Evolutionary conservation across 352 stramenopile species (phyloP).

Genomic region (Phytopythium mirpurense): DNA sequence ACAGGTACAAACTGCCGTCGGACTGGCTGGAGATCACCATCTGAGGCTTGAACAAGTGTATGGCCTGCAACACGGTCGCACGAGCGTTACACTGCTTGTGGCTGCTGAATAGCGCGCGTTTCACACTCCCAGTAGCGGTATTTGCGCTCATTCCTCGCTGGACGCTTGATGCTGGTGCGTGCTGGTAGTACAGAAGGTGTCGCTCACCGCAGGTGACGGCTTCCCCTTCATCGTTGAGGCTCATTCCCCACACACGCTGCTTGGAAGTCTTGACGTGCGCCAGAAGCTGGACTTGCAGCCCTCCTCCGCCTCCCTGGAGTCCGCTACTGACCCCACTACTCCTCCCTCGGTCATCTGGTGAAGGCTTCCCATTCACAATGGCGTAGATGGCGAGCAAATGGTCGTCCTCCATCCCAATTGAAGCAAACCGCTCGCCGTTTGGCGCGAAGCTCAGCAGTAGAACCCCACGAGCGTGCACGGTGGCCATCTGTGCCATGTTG

Average conservation of each 20-base stretch:
- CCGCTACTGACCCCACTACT: conserved; percentile 12
- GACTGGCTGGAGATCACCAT: conserved; percentile 57
- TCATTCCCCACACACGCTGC: conserved; percentile 50
- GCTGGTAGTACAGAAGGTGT: conserved; percentile 68
- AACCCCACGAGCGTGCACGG: conserved; percentile 56
- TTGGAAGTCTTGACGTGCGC: conserved; percentile 59
- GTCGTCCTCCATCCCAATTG: conserved; percentile 74
- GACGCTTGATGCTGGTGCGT: conserved; percentile 3
- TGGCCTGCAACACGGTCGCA: conserved; percentile 31
- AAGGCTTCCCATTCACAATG: conserved; percentile 15
- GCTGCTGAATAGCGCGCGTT: conserved; percentile 52
- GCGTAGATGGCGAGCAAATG: conserved; percentile 71
- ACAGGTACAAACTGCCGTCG: conserved; percentile 68
- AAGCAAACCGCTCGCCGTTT: conserved; percentile 50
- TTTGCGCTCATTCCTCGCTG: conserved; percentile 11
- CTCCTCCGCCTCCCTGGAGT: not conserved
- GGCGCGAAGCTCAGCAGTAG: conserved; percentile 53
- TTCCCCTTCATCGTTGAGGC: conserved; percentile 50
- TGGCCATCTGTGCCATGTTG: conserved; percentile 48
- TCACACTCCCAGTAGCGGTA: conserved; percentile 28
- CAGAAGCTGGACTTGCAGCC: conserved; percentile 43
- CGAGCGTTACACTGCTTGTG: conserved; percentile 36
- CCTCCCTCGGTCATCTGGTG: conserved; percentile 9
- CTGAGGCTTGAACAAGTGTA: conserved; percentile 34
- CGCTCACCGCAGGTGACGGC: conserved; percentile 55